A percentile compares a stretch with the other conserved stretches of the same genome.
These are phyloP conservation scores for Botrytis sinoallii DNA, from an alignment of 2,329 filamentous ascomycete species.

Conservation along the genomic window DNA sequence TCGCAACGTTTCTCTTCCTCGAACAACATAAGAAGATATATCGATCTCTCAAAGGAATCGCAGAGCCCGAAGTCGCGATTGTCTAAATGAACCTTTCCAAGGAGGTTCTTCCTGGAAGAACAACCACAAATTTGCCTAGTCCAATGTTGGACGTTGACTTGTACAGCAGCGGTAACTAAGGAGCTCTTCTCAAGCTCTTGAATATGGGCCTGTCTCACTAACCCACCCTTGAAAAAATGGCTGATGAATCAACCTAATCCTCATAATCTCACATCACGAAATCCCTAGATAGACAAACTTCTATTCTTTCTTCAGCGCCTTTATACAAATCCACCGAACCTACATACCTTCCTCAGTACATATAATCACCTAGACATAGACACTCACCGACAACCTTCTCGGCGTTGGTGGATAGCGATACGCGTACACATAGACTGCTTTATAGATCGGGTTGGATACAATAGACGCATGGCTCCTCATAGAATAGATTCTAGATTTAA, in stretches of 20 bases:
- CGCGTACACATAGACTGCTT: neutral
- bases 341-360: neutral
- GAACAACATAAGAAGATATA: constrained; percentile 84
- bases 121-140: neutral
- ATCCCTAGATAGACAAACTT: neutral
- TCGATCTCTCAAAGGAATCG: constrained; percentile 46
- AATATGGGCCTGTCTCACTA: neutral
- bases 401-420: constrained; percentile 1
- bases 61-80: constrained; percentile 24
- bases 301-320: neutral
- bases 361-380: constrained; percentile 3
- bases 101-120: neutral
- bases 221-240: neutral
- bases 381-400: neutral
- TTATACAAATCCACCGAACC: neutral
- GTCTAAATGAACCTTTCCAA: constrained; percentile 9
- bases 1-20: constrained; percentile 81
- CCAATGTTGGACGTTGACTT: neutral
- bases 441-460: constrained; percentile 6
- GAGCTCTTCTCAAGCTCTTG: neutral
- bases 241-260: neutral
- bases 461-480: neutral
- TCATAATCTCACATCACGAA: neutral
- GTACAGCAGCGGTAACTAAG: neutral
- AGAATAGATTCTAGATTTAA: constrained; percentile 14